Evolutionary conservation across 495 filamentous ascomycete genomes (phyloP).

Genomic region (Penicillium chermesinum): DNA sequence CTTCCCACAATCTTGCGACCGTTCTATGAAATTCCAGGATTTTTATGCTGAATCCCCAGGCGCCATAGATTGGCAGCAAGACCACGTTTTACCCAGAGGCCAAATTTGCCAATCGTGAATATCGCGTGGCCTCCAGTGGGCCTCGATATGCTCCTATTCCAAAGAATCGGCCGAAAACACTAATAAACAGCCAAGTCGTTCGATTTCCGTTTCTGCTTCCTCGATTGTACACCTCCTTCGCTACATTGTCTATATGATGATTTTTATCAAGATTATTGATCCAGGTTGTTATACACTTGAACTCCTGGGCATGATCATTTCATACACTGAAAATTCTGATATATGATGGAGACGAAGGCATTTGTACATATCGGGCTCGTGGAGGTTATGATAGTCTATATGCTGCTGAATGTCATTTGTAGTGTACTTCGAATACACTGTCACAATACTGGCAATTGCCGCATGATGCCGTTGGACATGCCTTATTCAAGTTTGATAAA

Average conservation of each 20-base stretch:
- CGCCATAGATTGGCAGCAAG: too few species aligned
- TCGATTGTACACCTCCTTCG: background rate
- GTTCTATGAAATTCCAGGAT: too few species aligned
- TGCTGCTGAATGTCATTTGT: too few species aligned
- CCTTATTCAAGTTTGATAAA: background rate
- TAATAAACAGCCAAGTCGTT: conserved; percentile 5
- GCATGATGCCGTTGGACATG: too few species aligned
- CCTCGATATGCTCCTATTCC: too few species aligned
- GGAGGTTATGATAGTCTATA: background rate
- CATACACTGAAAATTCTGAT: conserved; percentile 49
- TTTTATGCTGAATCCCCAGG: background rate
- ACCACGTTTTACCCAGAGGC: too few species aligned
- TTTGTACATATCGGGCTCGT: background rate
- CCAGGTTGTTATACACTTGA: conserved; percentile 26
- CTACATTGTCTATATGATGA: conserved; percentile 32
- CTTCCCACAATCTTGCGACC: background rate
- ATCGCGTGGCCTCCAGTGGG: too few species aligned
- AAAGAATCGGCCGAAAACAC: too few species aligned
- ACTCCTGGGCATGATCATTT: conserved; percentile 37
- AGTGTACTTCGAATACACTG: too few species aligned
- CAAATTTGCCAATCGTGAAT: too few species aligned
- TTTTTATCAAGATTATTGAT: conserved; percentile 32
- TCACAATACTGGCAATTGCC: too few species aligned
- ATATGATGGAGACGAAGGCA: conserved; percentile 17
- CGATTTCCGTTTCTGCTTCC: too few species aligned